These are phyloP conservation scores for Talaromyces funiculosus DNA, from an alignment of 2,329 filamentous ascomycete species.

Conservation along the genomic window DNA sequence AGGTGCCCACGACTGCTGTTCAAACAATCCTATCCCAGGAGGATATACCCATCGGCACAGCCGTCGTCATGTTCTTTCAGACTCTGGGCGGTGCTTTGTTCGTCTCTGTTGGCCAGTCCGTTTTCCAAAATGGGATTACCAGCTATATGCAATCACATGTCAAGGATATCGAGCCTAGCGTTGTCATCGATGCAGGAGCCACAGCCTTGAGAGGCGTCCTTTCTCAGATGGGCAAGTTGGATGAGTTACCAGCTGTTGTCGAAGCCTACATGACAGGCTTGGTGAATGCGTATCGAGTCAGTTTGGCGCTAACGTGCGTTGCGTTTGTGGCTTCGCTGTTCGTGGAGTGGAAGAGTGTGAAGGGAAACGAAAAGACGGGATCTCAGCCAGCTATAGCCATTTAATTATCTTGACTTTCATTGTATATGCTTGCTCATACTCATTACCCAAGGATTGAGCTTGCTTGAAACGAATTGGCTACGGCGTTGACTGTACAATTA, in stretches of 20 bases:
- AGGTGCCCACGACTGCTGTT: constrained; percentile 22
- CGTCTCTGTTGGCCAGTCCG: constrained; percentile 24
- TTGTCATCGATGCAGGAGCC: constrained; percentile 7
- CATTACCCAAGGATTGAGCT: too few relatives aligned
- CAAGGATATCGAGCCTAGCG: neutral
- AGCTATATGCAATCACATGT: constrained; percentile 16
- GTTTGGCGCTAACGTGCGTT: neutral
- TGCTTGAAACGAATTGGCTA: neutral
- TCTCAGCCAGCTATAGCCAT: neutral
- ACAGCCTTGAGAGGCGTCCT: constrained; percentile 2
- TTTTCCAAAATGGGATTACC: constrained; percentile 26
- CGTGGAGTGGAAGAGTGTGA: constrained; percentile 12
- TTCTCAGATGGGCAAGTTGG: neutral
- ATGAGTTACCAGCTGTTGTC: constrained; percentile 1
- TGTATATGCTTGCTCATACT: neutral
- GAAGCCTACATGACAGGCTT: constrained; percentile 9
- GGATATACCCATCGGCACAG: constrained; percentile 25
- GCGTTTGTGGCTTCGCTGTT: constrained; percentile 5
- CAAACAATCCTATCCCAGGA: constrained; percentile 21
- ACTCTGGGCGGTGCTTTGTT: constrained; percentile 28
- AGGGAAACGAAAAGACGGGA: neutral
- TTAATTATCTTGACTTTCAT: neutral
- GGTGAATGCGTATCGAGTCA: neutral
- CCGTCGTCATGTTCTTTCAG: constrained; percentile 25
- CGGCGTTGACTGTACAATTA: neutral